Percentiles rank a stretch among this genome's conserved stretches.
Evolutionary conservation across 306 rosid genomes (phyloP).

Genomic region (Inga oerstediana): DNA sequence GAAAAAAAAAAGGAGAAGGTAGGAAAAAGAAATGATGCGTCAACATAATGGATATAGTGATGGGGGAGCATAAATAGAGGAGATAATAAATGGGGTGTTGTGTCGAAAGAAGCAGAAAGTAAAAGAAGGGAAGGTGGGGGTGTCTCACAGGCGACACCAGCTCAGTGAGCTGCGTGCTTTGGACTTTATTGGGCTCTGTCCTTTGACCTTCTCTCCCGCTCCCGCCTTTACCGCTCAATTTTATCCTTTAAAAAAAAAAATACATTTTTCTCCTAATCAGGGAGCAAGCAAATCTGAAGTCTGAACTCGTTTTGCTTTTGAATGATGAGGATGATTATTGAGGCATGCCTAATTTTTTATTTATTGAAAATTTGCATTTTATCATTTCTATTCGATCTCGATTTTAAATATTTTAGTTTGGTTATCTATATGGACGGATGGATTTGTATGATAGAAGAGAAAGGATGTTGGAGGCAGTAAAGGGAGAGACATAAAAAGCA

Average conservation of each 20-base stretch:
- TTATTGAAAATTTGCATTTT: no score
- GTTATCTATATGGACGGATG: background rate
- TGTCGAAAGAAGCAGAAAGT: constrained; percentile 39
- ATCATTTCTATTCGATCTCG: background rate
- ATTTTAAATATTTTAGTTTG: no score
- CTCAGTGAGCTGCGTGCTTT: background rate
- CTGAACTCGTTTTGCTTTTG: no score
- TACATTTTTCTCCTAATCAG: background rate
- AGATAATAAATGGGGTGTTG: background rate
- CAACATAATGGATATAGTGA: constrained; percentile 33
- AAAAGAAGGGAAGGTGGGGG: constrained; percentile 37
- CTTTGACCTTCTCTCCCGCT: background rate
- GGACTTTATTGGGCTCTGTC: constrained; percentile 18
- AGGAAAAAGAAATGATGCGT: constrained; percentile 21
- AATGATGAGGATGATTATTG: no score
- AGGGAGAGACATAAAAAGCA: no score
- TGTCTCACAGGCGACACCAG: constrained; percentile 10
- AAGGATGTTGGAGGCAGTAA: no score
- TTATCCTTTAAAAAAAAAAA: no score
- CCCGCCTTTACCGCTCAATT: background rate
- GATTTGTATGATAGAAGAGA: no score
- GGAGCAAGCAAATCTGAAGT: background rate
- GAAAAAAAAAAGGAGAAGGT: background rate
- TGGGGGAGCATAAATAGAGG: no score
- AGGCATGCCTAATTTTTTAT: no score